A percentile compares a stretch with the other conserved stretches of the same genome.
Evolutionary conservation across 208 protist genomes (phyloP).

Genomic region (Acanthamoeba triangularis): DNA sequence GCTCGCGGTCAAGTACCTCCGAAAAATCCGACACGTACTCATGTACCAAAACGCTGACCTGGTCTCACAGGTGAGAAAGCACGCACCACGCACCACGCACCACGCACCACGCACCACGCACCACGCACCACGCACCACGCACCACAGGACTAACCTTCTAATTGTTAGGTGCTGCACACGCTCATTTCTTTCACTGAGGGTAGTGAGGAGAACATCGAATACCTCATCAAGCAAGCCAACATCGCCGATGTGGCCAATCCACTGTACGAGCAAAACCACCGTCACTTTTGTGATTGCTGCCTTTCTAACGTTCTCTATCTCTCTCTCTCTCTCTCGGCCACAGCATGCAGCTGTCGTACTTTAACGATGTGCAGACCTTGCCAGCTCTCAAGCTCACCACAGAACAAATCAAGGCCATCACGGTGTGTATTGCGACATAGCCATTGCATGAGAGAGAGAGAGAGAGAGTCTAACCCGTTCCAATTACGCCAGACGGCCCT

Average conservation of each 20-base stretch:
- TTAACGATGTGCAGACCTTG: not conserved
- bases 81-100: too few species aligned
- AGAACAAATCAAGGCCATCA: conserved; percentile 37
- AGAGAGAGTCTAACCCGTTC: not conserved
- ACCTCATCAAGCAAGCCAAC: conserved; percentile 61
- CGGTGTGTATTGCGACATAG: too few species aligned
- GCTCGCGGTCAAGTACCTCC: conserved; percentile 59
- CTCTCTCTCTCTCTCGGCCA: not conserved
- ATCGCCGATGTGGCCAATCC: conserved; percentile 19
- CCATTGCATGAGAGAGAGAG: too few species aligned
- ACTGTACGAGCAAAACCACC: not conserved
- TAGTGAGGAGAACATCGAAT: conserved; percentile 64
- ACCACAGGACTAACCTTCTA: not conserved
- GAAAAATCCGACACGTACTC: conserved; percentile 57
- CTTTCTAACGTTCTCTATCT: not conserved
- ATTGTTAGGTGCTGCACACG: conserved; percentile 64
- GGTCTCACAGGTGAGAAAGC: conserved; percentile 33
- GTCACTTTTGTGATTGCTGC: too few species aligned
- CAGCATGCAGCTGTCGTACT: conserved; percentile 22
- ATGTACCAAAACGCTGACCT: conserved; percentile 24
- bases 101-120: too few species aligned
- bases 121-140: too few species aligned
- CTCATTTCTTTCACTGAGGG: conserved; percentile 58
- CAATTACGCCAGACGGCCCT: not conserved
- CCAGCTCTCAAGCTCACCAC: not conserved